These are phyloP conservation scores for Kalaharituber pfeilii DNA, from an alignment of 2,329 filamentous ascomycete species.

Conservation along the genomic window DNA sequence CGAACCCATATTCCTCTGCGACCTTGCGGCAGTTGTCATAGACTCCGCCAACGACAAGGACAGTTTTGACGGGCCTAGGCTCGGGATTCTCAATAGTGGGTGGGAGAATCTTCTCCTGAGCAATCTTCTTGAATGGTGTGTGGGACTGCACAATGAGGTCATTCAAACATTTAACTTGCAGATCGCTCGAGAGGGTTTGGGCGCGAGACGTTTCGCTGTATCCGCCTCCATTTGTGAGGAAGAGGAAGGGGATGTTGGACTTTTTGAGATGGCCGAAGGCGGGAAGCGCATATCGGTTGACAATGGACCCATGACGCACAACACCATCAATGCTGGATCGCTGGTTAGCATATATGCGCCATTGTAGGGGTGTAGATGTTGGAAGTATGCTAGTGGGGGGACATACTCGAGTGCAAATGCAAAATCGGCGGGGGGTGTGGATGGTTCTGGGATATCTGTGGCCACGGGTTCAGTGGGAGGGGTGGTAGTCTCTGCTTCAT, in stretches of 20 bases:
- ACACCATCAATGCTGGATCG: conserved; percentile 71
- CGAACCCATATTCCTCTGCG: conserved; percentile 45
- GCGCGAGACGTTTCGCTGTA: conserved; percentile 61
- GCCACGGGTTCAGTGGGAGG: not conserved
- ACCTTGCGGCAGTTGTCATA: conserved; percentile 10
- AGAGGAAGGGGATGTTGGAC: conserved; percentile 71
- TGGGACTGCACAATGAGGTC: conserved; percentile 75
- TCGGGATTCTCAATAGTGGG: conserved; percentile 30
- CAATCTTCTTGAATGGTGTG: conserved; percentile 64
- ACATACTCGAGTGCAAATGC: conserved; percentile 41
- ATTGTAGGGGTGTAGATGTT: conserved; percentile 5
- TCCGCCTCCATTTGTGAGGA: conserved; percentile 90
- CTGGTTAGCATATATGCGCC: not conserved
- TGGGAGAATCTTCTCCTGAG: conserved; percentile 22
- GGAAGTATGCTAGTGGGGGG: not conserved
- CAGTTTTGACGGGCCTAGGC: conserved; percentile 38
- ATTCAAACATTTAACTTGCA: conserved; percentile 46
- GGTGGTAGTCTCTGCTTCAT: not conserved
- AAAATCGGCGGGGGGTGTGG: conserved; percentile 25
- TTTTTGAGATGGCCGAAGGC: conserved; percentile 55
- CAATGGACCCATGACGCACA: conserved; percentile 63
- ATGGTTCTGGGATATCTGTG: not conserved
- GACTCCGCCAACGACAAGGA: conserved; percentile 53
- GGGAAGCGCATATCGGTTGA: conserved; percentile 60
- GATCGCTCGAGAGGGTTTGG: conserved; percentile 46